These are phyloP conservation scores for Spiraea crenata DNA, from an alignment of 331 rosid species.

Conservation along the genomic window DNA sequence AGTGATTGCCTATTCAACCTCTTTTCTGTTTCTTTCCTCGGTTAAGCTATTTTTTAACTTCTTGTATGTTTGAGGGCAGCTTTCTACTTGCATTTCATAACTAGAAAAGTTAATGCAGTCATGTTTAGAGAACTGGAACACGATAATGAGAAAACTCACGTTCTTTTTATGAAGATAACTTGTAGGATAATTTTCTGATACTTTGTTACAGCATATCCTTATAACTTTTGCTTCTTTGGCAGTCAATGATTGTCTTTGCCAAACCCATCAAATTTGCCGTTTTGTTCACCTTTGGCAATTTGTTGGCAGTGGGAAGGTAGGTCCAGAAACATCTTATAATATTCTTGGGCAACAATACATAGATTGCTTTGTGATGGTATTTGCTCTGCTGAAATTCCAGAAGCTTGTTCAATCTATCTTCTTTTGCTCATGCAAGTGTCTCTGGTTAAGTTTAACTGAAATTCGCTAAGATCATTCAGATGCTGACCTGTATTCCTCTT, in stretches of 20 bases:
- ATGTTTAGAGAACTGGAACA: neutral
- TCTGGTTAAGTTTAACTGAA: conserved; percentile 13
- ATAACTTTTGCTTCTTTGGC: conserved; percentile 39
- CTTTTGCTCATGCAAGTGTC: conserved; percentile 8
- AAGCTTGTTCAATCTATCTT: neutral
- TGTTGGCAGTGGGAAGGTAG: conserved; percentile 96
- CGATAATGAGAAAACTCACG: neutral
- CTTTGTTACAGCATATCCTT: conserved; percentile 15
- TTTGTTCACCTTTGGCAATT: conserved; percentile 84
- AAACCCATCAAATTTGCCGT: conserved; percentile 84
- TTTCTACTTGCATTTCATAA: conserved; percentile 2
- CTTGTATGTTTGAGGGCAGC: neutral
- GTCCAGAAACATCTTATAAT: conserved; percentile 10
- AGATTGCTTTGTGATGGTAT: neutral
- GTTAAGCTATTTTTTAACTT: neutral
- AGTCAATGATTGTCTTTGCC: conserved; percentile 79
- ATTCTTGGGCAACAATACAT: neutral
- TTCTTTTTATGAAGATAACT: neutral
- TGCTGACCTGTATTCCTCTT: conserved; percentile 35
- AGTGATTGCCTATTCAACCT: neutral
- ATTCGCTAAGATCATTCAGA: conserved; percentile 12
- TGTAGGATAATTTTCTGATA: neutral
- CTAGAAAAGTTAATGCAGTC: neutral
- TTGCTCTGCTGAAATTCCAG: conserved; percentile 1
- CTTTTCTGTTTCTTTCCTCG: neutral